phyloP scores from a whole-genome alignment of 1,139 yeast species.

The Scheffersomyces quercinus region DNA sequence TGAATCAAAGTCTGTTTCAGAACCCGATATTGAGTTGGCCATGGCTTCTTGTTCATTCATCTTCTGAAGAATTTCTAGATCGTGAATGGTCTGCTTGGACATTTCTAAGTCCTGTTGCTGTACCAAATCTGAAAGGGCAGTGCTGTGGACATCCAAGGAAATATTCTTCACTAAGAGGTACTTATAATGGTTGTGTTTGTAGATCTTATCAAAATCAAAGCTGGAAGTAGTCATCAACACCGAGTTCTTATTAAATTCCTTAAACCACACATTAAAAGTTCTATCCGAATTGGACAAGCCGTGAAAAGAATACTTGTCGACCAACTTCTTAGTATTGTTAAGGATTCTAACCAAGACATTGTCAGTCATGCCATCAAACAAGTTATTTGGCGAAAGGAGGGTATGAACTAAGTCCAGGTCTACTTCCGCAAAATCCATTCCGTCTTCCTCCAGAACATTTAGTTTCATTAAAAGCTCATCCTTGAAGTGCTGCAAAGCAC shows the following conservation, averaged over 20 bases:
- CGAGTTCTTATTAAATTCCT: conserved; percentile 23
- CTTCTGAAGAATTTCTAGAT: conserved; percentile 20
- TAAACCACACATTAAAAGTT: conserved; percentile 40
- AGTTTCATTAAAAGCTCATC: conserved; percentile 35
- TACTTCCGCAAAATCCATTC: conserved; percentile 17
- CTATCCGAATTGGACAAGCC: conserved; percentile 21
- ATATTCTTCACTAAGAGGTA: conserved; percentile 3
- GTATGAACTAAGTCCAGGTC: conserved; percentile 49
- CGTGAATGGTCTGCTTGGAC: conserved; percentile 21
- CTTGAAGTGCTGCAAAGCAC: conserved; percentile 48
- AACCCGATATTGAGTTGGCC: conserved; percentile 18
- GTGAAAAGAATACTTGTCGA: conserved; percentile 28
- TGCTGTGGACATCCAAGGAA: background rate
- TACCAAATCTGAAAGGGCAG: conserved; percentile 11
- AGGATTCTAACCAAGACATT: conserved; percentile 38
- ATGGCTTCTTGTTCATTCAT: conserved; percentile 27
- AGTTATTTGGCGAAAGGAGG: conserved; percentile 33
- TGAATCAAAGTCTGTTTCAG: conserved; percentile 12
- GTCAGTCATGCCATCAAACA: conserved; percentile 32
- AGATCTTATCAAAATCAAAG: conserved; percentile 1
- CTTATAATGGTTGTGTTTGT: conserved; percentile 6
- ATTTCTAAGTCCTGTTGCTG: conserved; percentile 35
- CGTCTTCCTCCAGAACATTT: conserved; percentile 11
- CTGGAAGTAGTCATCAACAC: conserved; percentile 20
- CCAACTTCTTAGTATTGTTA: conserved; percentile 29